Evolutionary conservation across 2,329 filamentous ascomycete species (phyloP), one percentile per base, ranked within the genome.

Genomic region (Conoideocrella luteorostrata): DNA sequence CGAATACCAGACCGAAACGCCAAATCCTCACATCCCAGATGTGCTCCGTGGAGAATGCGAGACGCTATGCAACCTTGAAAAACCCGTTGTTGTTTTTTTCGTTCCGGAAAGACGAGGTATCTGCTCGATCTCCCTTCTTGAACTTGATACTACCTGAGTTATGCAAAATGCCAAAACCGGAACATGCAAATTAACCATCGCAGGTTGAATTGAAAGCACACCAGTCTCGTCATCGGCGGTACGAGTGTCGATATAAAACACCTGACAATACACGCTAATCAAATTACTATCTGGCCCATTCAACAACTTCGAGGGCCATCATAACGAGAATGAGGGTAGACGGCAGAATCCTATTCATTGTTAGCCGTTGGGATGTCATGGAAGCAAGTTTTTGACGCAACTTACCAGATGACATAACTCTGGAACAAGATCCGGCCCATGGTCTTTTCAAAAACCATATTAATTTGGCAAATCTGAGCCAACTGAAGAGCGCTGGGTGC

Each of bases 401-500:
- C 82, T 67, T 71, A 88, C 88, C 89, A 95, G 50, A 96, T 83
- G 47, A 98, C 65, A 50, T 68, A 68, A 68, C 91, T 96, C 71
- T 96, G 91, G 71, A 97, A 95, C 40, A 97, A 69, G 45, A 98
- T 76, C 62, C 81, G 86, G 49, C 87, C 86, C 90, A 98, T 97
- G 39, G 93, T 88, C 15, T 84, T 81, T 72, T 97, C 91, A 64
- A 88, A 98, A 9, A 98, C 93, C 50, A 85, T 85, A 66, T 98
- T 98, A 68, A 97, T 86, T 74, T 97, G 93, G 68, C 93, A 98
- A 48, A 98, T 98, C 68, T 98, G 93, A 6, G 93, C 91, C 58
- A 98, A 71, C 67, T 98, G 93, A 51, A 98, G 73, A 21, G 93
- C 93, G 50, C 86, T 94, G 5, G 93, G 93, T 3, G 93, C 93